A percentile compares a stretch with the other conserved stretches of the same genome.
Conservation (phyloP, 257 asterid species). For the Rehmannia glutinosa region DNA sequence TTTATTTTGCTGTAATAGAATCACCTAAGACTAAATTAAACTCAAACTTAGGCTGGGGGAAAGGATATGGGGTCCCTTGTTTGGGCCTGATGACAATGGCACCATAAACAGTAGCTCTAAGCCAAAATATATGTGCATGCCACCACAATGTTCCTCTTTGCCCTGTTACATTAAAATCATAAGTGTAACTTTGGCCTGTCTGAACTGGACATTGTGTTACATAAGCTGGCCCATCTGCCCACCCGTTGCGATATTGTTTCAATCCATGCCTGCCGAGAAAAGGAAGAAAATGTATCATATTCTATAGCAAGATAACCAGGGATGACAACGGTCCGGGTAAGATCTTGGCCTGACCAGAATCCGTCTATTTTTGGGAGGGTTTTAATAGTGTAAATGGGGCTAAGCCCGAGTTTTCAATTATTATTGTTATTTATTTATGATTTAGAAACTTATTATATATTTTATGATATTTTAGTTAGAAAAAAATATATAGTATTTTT, state of each 20-base stretch:
- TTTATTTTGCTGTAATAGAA: neutral
- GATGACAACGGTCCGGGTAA: too few relatives aligned
- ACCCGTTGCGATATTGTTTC: constrained; percentile 53
- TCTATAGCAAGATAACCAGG: too few relatives aligned
- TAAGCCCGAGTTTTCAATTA: too few relatives aligned
- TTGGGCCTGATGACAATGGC: constrained; percentile 59
- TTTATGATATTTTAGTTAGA: too few relatives aligned
- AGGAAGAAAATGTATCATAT: neutral
- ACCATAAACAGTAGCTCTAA: constrained; percentile 68
- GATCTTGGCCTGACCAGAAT: too few relatives aligned
- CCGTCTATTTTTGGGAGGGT: too few relatives aligned
- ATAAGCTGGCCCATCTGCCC: constrained; percentile 52
- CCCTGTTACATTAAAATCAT: constrained; percentile 42
- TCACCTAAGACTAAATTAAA: constrained; percentile 25
- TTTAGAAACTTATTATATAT: too few relatives aligned
- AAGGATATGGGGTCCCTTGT: constrained; percentile 55
- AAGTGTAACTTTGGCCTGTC: constrained; percentile 49
- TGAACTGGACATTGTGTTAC: constrained; percentile 65
- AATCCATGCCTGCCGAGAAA: constrained; percentile 52
- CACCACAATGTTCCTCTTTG: constrained; percentile 49
- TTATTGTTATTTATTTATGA: too few relatives aligned
- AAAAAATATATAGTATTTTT: too few relatives aligned
- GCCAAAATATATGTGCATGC: constrained; percentile 64
- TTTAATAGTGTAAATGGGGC: too few relatives aligned
- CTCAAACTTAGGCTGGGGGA: constrained; percentile 49